Percentiles rank a stretch among this genome's conserved stretches.
Conservation (phyloP, 768 basidiomycete species). For the Mycena amicta region DNA sequence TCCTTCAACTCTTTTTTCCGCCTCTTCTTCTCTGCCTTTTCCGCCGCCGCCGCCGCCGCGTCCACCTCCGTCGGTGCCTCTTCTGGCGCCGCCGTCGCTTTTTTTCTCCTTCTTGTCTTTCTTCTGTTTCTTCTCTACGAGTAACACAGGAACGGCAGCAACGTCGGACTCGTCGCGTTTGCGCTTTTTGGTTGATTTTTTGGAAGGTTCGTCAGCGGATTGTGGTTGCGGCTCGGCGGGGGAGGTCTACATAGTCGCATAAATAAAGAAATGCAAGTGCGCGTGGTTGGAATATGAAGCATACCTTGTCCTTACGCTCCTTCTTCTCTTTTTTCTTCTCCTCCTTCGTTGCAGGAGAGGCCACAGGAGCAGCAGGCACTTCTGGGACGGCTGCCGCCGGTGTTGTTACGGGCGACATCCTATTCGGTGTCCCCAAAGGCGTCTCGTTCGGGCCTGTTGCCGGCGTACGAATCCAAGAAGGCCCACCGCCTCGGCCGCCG, state of each 20-base stretch:
- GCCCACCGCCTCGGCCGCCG: conserved; percentile 9
- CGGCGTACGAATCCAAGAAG: conserved; percentile 21
- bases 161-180: conserved; percentile 26
- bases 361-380: too few relatives aligned
- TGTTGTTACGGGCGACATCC: conserved; percentile 34
- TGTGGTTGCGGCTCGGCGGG: not conserved
- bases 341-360: conserved; percentile 8
- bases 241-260: not conserved
- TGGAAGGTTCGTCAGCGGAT: not conserved
- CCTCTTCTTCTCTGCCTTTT: conserved; percentile 31
- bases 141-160: conserved; percentile 4
- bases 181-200: conserved; percentile 35
- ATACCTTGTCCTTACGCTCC: conserved; percentile 5
- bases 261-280: too few relatives aligned
- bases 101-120: conserved; percentile 32
- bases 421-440: conserved; percentile 66
- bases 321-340: conserved; percentile 30
- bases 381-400: conserved; percentile 14
- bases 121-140: conserved; percentile 32
- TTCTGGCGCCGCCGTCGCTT: conserved; percentile 4
- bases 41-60: conserved; percentile 17
- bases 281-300: too few relatives aligned
- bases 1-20: conserved; percentile 35
- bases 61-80: conserved; percentile 22
- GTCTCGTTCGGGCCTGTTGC: conserved; percentile 71